Evolutionary conservation across 2,329 filamentous ascomycete genomes (phyloP), one percentile per base, ranked within the genome.

Genomic region (Aspergillaceae sp.): DNA sequence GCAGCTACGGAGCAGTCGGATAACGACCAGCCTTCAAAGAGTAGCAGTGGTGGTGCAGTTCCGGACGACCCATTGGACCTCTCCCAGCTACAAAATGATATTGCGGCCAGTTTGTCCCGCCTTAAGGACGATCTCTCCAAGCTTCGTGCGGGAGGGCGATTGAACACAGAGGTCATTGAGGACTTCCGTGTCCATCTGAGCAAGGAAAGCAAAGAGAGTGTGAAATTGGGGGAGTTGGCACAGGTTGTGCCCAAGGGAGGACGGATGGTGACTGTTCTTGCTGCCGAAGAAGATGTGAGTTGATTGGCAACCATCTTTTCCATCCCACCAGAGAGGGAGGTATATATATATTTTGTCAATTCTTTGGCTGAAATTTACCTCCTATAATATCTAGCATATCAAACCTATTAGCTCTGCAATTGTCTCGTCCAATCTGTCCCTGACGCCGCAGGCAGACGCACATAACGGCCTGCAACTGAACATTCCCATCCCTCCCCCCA

Each of bases 191-290:
- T 86, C n/a, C 68, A 75, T 42, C 56, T 83, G 41, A 72, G 68
- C 48, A 78, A 82, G 66, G 64, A 64, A 19, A 56, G 45, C 26
- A 78, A 75, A 48, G 69, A 76, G 48, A 76, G 65, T 1, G 71
- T 77, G 42, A 73, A 68, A 51, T 56, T 87, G 43, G 73, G 75
- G 7, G 82, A 85, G 58, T 58, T 87, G 47, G 83, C 82, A 2
- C 82, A 84, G 58, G 79, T 86, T 10, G 70, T 86, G 35, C 79
- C 80, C 0, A 81, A 82, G 56, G 81, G 75, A 28, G 74, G 82
- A 7, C 66, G 82, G 46, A 73, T 73, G 54, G 62, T 85, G 29
- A 76, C 78, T 48, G 69, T 86, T n/a, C 61, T 84, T 26, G 79
- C 78, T 35, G 77, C 80, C 9, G 83, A 86, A 57, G 75, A 79